Percentiles rank a stretch among this genome's conserved stretches.
Conservation (phyloP, 805 yeast genomes). For the Vanderwaltozyma tropicalis region DNA sequence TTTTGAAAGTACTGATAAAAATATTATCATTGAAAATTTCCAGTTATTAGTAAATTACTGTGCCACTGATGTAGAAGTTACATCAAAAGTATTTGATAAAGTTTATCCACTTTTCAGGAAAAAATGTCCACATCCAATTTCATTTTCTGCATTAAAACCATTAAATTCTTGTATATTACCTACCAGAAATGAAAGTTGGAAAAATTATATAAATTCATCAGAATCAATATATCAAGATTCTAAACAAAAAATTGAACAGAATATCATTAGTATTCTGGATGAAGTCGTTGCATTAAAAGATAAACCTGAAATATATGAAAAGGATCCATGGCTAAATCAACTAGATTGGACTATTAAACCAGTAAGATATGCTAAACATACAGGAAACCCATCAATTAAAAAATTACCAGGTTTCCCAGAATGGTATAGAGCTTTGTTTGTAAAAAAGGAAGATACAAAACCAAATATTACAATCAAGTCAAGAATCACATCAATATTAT, state of each 20-base stretch:
- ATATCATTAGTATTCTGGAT: constrained; percentile 49
- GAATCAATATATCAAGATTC: constrained; percentile 58
- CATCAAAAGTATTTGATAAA: constrained; percentile 56
- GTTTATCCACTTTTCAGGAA: constrained; percentile 58
- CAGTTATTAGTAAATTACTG: constrained; percentile 64
- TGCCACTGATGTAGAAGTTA: constrained; percentile 71
- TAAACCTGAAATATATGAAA: constrained; percentile 27
- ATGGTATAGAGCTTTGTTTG: constrained; percentile 68
- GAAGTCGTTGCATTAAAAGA: constrained; percentile 42
- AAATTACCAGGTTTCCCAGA: constrained; percentile 84
- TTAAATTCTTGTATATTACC: constrained; percentile 72
- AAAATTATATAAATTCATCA: constrained; percentile 53
- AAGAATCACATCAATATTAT: constrained; percentile 63
- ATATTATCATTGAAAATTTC: constrained; percentile 46
- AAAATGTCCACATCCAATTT: constrained; percentile 86
- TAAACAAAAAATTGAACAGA: constrained; percentile 44
- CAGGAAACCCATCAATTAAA: constrained; percentile 57
- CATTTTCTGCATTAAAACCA: constrained; percentile 75
- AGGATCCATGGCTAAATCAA: constrained; percentile 87
- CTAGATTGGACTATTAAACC: constrained; percentile 75
- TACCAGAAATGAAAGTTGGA: constrained; percentile 59
- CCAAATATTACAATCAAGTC: constrained; percentile 61
- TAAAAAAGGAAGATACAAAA: constrained; percentile 28
- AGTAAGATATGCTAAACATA: constrained; percentile 46
- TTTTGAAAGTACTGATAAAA: constrained; percentile 47